Conservation (phyloP, 2,329 filamentous ascomycete species). For the Corniculantispora saksenae region DNA sequence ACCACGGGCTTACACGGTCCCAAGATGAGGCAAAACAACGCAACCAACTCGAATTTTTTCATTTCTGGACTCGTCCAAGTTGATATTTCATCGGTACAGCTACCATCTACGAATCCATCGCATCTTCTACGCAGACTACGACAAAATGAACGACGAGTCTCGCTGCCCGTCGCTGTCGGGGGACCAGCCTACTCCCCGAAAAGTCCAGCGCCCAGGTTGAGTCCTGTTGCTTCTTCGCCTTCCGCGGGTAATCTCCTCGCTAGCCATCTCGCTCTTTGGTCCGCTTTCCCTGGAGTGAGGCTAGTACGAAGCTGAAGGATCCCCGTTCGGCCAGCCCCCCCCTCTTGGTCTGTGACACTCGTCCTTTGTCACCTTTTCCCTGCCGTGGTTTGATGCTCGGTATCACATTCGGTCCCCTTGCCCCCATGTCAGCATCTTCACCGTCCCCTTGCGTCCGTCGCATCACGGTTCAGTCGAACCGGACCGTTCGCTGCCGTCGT, state of each 20-base stretch:
- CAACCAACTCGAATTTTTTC: neutral
- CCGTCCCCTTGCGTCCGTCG: conserved; percentile 5
- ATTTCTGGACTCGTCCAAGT: neutral
- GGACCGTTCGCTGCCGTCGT: neutral
- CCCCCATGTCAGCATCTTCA: neutral
- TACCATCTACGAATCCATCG: neutral
- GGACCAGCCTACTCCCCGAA: conserved; percentile 9
- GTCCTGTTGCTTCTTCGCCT: neutral
- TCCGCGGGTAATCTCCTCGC: neutral
- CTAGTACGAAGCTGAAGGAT: conserved; percentile 8
- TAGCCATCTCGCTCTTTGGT: neutral
- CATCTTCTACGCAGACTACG: neutral
- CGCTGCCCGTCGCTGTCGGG: neutral
- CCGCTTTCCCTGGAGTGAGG: neutral
- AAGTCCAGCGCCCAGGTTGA: neutral
- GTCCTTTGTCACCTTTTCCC: neutral
- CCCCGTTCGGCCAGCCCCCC: neutral
- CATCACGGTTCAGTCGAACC: too few relatives aligned
- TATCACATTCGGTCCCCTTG: neutral
- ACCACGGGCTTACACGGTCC: neutral
- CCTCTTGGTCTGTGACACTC: neutral
- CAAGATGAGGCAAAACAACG: neutral
- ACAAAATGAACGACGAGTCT: conserved; percentile 15
- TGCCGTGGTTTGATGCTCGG: neutral
- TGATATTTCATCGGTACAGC: neutral